Evolutionary conservation across 345 rosid genomes (phyloP).

Genomic region (Dimocarpus longan): DNA sequence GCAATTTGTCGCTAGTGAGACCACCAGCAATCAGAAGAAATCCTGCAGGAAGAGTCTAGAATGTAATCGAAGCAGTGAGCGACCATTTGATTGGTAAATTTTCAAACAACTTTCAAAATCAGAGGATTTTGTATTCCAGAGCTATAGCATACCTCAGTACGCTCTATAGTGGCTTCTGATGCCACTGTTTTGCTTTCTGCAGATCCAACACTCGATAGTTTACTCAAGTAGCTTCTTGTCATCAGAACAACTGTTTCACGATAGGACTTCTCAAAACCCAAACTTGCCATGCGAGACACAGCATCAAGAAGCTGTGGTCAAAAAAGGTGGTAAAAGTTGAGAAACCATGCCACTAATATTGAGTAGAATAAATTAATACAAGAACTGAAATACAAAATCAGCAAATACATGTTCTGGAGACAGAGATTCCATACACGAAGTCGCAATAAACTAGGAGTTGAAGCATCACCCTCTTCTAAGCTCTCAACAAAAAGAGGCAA

Average conservation of each 20-base stretch:
- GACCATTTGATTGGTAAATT: conserved; percentile 33
- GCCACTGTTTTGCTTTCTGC: conserved; percentile 87
- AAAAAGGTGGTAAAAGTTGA: conserved; percentile 28
- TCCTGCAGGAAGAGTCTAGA: conserved; percentile 99
- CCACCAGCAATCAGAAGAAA: conserved; percentile 86
- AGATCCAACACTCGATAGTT: conserved; percentile 76
- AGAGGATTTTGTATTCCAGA: conserved; percentile 6
- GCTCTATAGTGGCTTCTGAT: conserved; percentile 86
- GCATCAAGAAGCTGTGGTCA: conserved; percentile 95
- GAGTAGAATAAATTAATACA: conserved; percentile 12
- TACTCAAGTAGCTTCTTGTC: conserved; percentile 92
- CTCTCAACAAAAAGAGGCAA: conserved; percentile 95
- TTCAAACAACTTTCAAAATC: conserved; percentile 18
- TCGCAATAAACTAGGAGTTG: conserved; percentile 82
- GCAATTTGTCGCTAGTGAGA: conserved; percentile 71
- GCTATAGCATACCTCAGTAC: conserved; percentile 71
- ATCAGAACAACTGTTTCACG: conserved; percentile 96
- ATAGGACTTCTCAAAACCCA: conserved; percentile 98
- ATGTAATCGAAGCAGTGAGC: conserved; percentile 57
- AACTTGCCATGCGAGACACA: conserved; percentile 91
- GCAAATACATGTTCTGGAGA: conserved; percentile 33
- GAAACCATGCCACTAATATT: conserved; percentile 27
- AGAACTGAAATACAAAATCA: conserved; percentile 15
- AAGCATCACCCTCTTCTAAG: conserved; percentile 99
- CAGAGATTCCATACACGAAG: conserved; percentile 70